These are phyloP conservation scores for Epipyxis sp. DNA, from an alignment of 108 stramenopile genomes.

Conservation along the genomic window DNA sequence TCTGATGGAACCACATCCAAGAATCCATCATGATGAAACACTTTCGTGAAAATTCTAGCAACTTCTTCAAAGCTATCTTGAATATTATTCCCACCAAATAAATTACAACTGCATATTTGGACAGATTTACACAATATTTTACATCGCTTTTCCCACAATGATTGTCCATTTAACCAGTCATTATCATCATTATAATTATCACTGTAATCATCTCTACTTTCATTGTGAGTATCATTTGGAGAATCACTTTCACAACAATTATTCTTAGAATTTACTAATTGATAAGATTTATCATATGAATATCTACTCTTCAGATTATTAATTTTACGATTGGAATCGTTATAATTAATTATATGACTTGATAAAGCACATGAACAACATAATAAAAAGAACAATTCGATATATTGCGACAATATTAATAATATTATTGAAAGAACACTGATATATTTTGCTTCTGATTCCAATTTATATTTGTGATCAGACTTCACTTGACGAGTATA, in stretches of 20 bases:
- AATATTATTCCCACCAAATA: background rate
- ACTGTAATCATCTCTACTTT: background rate
- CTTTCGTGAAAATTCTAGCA: background rate
- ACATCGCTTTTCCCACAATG: background rate
- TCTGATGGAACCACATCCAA: conserved; percentile 30
- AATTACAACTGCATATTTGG: background rate
- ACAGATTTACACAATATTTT: background rate
- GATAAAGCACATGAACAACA: too few species aligned
- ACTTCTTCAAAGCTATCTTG: conserved; percentile 4
- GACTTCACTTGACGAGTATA: too few species aligned
- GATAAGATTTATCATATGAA: background rate
- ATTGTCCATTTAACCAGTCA: background rate
- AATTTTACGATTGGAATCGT: too few species aligned
- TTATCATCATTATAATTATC: background rate
- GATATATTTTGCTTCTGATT: too few species aligned
- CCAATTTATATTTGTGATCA: too few species aligned
- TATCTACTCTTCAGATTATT: background rate
- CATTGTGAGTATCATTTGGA: background rate
- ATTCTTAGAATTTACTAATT: background rate
- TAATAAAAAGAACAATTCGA: too few species aligned
- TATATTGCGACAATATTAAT: too few species aligned
- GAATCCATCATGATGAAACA: conserved; percentile 30
- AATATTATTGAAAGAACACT: too few species aligned
- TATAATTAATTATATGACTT: too few species aligned
- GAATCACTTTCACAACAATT: background rate